Evolutionary conservation across 2,329 filamentous ascomycete species (phyloP).

Genomic region (Colletotrichum melonis): DNA sequence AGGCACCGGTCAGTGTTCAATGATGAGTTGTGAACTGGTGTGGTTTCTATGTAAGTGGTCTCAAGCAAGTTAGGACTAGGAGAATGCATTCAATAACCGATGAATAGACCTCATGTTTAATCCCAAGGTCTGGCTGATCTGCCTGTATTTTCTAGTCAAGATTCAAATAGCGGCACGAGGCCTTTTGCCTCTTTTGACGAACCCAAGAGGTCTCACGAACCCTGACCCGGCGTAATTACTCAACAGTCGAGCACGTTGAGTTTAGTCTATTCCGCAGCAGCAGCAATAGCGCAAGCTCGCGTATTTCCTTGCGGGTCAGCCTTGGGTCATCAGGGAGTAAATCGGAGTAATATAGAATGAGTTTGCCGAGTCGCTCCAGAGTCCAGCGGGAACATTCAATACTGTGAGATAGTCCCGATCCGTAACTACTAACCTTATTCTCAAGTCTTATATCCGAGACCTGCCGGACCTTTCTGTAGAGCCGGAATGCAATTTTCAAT

Average conservation of each 20-base stretch:
- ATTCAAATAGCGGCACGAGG: not conserved
- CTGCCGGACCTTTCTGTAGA: not conserved
- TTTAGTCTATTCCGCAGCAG: not conserved
- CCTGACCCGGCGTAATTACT: not conserved
- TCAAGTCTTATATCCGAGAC: conserved; percentile 11
- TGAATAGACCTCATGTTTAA: not conserved
- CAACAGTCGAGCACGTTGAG: not conserved
- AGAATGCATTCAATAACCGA: not conserved
- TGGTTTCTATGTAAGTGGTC: not conserved
- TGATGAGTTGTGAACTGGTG: not conserved
- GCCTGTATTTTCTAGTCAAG: not conserved
- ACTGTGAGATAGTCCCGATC: not conserved
- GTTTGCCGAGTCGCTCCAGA: not conserved
- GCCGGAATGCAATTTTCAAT: not conserved
- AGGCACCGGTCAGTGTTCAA: not conserved
- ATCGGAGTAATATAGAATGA: not conserved
- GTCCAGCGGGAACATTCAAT: not conserved
- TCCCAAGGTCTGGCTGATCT: not conserved
- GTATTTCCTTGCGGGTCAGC: not conserved
- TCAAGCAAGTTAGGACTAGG: not conserved
- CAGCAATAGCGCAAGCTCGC: not conserved
- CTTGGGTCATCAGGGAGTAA: not conserved
- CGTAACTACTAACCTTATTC: not conserved
- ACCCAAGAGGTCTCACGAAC: not conserved
- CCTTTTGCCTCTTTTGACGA: conserved; percentile 4